Conservation (phyloP, 129 eudicot genomes). For the Pittosporum tobira region DNA sequence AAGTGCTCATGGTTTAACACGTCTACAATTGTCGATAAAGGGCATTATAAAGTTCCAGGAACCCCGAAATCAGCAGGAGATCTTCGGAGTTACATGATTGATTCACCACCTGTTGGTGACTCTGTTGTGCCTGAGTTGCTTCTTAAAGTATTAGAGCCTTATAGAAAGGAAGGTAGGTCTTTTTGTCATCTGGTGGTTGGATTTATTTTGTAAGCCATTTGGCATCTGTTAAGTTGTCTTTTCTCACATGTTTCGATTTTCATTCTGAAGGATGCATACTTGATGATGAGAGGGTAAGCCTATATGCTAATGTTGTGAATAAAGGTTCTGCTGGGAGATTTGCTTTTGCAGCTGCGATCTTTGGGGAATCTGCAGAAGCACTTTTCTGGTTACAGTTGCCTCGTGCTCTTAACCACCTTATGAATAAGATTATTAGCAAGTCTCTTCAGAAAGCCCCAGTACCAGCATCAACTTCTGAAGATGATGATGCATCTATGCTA, state of each 20-base stretch:
- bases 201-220: not conserved
- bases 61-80: conserved; percentile 49
- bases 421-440: conserved; percentile 56
- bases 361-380: conserved; percentile 89
- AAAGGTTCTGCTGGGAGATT: conserved; percentile 59
- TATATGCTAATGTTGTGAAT: conserved; percentile 47
- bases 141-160: conserved; percentile 93
- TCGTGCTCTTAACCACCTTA: conserved; percentile 57
- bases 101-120: conserved; percentile 65
- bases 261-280: conserved; percentile 65
- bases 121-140: conserved; percentile 92
- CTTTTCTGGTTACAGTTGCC: conserved; percentile 94
- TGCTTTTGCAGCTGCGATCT: conserved; percentile 90
- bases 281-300: conserved; percentile 74
- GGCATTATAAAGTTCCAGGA: conserved; percentile 37
- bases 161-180: conserved; percentile 68
- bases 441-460: conserved; percentile 33
- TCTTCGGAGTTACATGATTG: conserved; percentile 81
- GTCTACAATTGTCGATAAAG: conserved; percentile 29
- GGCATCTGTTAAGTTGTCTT: conserved; percentile 14
- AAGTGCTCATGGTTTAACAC: conserved; percentile 80
- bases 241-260: conserved; percentile 3
- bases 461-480: conserved; percentile 29
- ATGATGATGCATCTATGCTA: conserved; percentile 63
- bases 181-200: conserved; percentile 4